phyloP scores from a whole-genome alignment of 2,329 filamentous ascomycete genomes.

The Fusarium zealandicum region DNA sequence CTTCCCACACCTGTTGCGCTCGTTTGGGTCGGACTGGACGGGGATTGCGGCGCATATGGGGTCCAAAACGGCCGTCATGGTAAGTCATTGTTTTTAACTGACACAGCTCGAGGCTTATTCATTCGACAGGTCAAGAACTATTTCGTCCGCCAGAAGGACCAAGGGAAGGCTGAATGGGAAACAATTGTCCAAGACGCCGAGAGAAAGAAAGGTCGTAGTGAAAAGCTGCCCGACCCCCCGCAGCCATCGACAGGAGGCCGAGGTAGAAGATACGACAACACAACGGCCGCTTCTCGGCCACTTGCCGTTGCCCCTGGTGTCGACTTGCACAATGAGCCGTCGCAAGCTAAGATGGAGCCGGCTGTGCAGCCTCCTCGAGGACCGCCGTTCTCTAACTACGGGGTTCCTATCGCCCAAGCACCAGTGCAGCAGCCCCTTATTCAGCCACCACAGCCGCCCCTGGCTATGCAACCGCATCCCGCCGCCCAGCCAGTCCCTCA shows the following conservation, averaged over 20 bases:
- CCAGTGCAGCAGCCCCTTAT: constrained; percentile 44
- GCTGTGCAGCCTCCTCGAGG: constrained; percentile 43
- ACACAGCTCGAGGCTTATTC: constrained; percentile 12
- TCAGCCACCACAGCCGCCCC: constrained; percentile 40
- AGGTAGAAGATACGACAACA: constrained; percentile 59
- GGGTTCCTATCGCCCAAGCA: constrained; percentile 56
- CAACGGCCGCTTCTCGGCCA: constrained; percentile 48
- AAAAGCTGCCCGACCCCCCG: constrained; percentile 67
- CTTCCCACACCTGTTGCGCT: constrained; percentile 73
- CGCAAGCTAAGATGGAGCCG: constrained; percentile 55
- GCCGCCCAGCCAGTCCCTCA: constrained; percentile 50
- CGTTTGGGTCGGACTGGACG: constrained; percentile 82
- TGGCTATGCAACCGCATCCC: constrained; percentile 47
- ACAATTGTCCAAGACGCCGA: constrained; percentile 67
- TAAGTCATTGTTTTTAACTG: constrained; percentile 49
- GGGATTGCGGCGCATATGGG: constrained; percentile 81
- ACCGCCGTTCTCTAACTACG: constrained; percentile 53
- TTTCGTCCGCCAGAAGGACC: constrained; percentile 68
- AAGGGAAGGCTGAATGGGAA: constrained; percentile 66
- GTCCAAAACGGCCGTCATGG: constrained; percentile 88
- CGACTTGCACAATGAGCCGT: constrained; percentile 56
- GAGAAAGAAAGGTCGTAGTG: constrained; percentile 60
- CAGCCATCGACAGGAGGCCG: constrained; percentile 58
- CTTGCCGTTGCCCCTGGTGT: constrained; percentile 56
- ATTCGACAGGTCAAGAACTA: constrained; percentile 70